Evolutionary conservation across 75 land plant species (phyloP).

Genomic region (Ceratopteris richardii): DNA sequence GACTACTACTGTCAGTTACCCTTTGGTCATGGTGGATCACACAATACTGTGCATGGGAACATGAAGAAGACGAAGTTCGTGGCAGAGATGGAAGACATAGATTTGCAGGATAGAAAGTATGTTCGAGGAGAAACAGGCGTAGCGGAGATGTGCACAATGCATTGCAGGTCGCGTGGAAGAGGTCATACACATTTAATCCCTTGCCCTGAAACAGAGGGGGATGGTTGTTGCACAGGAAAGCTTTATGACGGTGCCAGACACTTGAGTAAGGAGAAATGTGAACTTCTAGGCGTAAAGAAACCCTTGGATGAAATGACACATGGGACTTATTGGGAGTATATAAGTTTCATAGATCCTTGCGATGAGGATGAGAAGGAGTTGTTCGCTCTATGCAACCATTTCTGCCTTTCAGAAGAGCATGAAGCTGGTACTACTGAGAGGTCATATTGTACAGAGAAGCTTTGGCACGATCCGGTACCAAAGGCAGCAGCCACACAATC

Average conservation of each 20-base stretch:
- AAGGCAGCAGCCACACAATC: too few relatives aligned
- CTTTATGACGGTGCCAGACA: slow-evolving; percentile 23
- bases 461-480: slow-evolving; percentile 27
- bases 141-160: slow-evolving; percentile 32
- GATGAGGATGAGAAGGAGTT: slow-evolving; percentile 16
- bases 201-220: not conserved
- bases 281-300: slow-evolving; percentile 16
- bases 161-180: slow-evolving; percentile 17
- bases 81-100: slow-evolving; percentile 19
- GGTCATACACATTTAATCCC: slow-evolving; percentile 21
- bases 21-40: slow-evolving; percentile 20
- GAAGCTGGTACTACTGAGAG: not conserved
- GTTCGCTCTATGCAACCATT: slow-evolving; percentile 19
- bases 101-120: slow-evolving; percentile 15
- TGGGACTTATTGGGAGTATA: slow-evolving; percentile 24
- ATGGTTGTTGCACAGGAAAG: slow-evolving; percentile 7
- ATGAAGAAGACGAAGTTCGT: slow-evolving; percentile 18
- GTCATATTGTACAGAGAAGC: slow-evolving; percentile 27
- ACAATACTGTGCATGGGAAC: slow-evolving; percentile 28
- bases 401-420: slow-evolving; percentile 12
- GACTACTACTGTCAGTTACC: slow-evolving; percentile 26
- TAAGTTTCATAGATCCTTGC: slow-evolving; percentile 20
- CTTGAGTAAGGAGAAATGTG: slow-evolving; percentile 12
- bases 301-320: slow-evolving; percentile 31
- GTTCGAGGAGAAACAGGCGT: slow-evolving; percentile 16